These are phyloP conservation scores for Leccinum longicurvipes DNA, from an alignment of 768 basidiomycete species.

Conservation along the genomic window DNA sequence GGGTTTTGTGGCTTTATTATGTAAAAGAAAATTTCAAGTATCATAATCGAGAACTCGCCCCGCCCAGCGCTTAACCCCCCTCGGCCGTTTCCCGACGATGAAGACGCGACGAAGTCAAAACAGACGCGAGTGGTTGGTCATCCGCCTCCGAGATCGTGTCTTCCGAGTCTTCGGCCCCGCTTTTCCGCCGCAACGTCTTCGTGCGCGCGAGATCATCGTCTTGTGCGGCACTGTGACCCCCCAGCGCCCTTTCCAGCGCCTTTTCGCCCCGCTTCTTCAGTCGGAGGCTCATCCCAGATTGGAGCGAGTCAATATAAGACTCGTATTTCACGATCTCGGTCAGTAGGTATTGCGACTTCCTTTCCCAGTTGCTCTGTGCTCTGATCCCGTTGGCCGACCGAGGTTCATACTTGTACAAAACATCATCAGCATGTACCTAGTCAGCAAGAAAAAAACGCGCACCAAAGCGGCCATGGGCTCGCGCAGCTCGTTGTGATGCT, in stretches of 20 bases:
- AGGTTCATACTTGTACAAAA: conserved; percentile 55
- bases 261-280: conserved; percentile 91
- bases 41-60: conserved; percentile 11
- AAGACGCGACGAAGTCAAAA: conserved; percentile 25
- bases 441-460: neutral
- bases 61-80: conserved; percentile 25
- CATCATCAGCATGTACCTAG: neutral
- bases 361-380: conserved; percentile 89
- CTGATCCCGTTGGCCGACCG: conserved; percentile 71
- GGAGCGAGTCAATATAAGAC: conserved; percentile 89
- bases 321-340: conserved; percentile 95
- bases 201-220: conserved; percentile 31
- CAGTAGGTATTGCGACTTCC: conserved; percentile 83
- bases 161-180: conserved; percentile 43
- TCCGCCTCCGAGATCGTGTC: conserved; percentile 49
- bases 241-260: conserved; percentile 55
- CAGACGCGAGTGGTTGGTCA: conserved; percentile 32
- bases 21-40: conserved; percentile 1
- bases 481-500: conserved; percentile 78
- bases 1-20: conserved; percentile 17
- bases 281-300: conserved; percentile 77
- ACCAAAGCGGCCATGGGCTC: conserved; percentile 83
- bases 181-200: conserved; percentile 38
- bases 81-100: conserved; percentile 47
- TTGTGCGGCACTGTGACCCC: conserved; percentile 29